Evolutionary conservation across 805 yeast genomes (phyloP), one percentile per base, ranked within the genome.

Genomic region (Metschnikowia rubicola): DNA sequence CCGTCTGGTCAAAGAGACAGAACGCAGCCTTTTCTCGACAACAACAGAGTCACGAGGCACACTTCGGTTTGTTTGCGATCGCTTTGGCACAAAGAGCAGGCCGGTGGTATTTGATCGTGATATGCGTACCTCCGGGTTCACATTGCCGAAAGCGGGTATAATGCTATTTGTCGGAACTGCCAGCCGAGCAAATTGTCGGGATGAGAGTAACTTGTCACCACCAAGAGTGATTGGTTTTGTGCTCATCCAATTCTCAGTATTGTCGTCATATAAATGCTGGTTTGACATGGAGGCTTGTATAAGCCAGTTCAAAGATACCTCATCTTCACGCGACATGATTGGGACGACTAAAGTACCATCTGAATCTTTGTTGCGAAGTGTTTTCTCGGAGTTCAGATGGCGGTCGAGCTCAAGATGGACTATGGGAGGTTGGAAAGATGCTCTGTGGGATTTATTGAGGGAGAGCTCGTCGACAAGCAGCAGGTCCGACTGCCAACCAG

Each of bases 171-270:
- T 21, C 5, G 26, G 26, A 5, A 21, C 26, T 21, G 26, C 26
- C 26, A 21, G 26, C 26, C 7, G 26, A 21, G 26, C 26, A 21
- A 7, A 4, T 21, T 21, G 26, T 21, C 26, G 26, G 26, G 26
- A 30, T 30, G n/a, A 30, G n/a, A 11, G n/a, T 9, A 21, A 15
- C 36, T 35, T 15, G 32, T 37, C 34, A 26, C 37, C 26, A 26
- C 31, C 13, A 29, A 26, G 5, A 34, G 29, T 30, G 5, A 28
- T 15, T 26, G 39, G 39, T n/a, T 34, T 41, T 5, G 44, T 35
- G 40, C 40, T 43, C 56, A 52, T 52, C 56, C 56, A 52, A 32
- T 50, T 52, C 17, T 52, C 56, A 17, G 40, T 38, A 21, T 30
- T 13, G 35, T 34, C 41, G 35, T 52, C 56, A 21, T 52, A 51